Conservation (phyloP, 116 monocot genomes). For the Zostera marina region DNA sequence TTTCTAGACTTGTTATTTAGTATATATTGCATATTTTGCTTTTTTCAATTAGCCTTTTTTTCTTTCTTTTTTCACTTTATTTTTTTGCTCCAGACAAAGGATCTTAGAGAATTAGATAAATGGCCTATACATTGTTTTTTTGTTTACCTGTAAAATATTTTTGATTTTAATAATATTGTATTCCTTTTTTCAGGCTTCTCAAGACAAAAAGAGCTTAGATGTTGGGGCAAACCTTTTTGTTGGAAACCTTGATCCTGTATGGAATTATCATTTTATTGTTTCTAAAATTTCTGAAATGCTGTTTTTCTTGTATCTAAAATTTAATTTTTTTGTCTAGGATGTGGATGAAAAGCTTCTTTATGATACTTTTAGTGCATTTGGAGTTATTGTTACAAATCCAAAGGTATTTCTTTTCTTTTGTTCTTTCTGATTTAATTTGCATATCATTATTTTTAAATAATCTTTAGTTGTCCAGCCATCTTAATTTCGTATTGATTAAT, state of each 20-base stretch:
- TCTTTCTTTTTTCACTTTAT: no score
- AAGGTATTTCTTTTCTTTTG: conserved; percentile 31
- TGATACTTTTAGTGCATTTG: conserved; percentile 98
- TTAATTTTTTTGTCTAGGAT: conserved; percentile 33
- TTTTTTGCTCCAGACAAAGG: no score
- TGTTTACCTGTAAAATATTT: neutral
- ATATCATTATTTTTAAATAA: no score
- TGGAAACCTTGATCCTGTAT: conserved; percentile 92
- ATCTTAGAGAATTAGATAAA: no score
- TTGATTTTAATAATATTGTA: neutral
- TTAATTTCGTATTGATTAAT: no score
- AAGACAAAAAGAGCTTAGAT: conserved; percentile 98
- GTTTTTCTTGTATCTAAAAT: neutral
- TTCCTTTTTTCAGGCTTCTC: conserved; percentile 91
- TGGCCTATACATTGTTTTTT: no score
- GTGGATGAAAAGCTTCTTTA: conserved; percentile 97
- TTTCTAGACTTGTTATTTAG: no score
- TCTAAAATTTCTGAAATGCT: neutral
- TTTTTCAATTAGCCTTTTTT: no score
- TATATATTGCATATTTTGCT: no score
- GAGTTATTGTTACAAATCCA: conserved; percentile 87
- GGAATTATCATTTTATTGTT: conserved; percentile 3
- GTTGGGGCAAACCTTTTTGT: conserved; percentile 96
- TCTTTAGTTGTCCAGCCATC: no score
- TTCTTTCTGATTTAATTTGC: neutral